Evolutionary conservation across 2,329 filamentous ascomycete species (phyloP), one percentile per base, ranked within the genome.

Genomic region (Emericellopsis atlantica): DNA sequence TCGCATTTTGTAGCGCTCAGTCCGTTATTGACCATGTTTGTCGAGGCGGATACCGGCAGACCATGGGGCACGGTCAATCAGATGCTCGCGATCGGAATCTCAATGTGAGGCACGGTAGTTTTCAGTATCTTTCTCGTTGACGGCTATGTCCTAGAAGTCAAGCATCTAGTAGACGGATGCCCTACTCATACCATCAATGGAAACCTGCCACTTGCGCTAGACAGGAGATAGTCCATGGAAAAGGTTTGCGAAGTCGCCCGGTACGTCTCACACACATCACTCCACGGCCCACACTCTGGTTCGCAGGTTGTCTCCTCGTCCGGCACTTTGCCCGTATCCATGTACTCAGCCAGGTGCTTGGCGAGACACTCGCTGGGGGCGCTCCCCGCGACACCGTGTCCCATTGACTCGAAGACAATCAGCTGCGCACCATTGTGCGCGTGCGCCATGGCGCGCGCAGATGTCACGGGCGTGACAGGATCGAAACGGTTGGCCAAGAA

Each of bases 381-480:
- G 1, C 43, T 39, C 8, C 26, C 21, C 1, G 48, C 2, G 2
- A 50, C 47, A n/a, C 48, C 49, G 35, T 61, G 58, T 1, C 56
- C 58, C 6, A 53, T 42, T 15, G 42, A 44, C 29, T 60, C 52
- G 33, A 56, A 53, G 5, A 60, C 43, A 18, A 59, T 43, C 10
- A 61, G 46, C 1, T 44, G 44, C 1, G 58, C 48, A 14, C 52
- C 54, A 1, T 53, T 52, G 36, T 60, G 55, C 6, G 37, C 16
- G 29, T 36, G 39, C 6, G 53, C 46, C 49, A 55, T 57, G 26
- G 40, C 43, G 6, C 45, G 64, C 54, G 51, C 66, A 59, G 43
- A 58, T 39, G 38, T 37, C 32, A 64, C 46, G 5, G 68, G 68
- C 22, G 68, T 71, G 10, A 69, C 62, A 11, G 69, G 68, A 42